Evolutionary conservation across 495 filamentous ascomycete species (phyloP).

Genomic region (Daldinia decipiens): DNA sequence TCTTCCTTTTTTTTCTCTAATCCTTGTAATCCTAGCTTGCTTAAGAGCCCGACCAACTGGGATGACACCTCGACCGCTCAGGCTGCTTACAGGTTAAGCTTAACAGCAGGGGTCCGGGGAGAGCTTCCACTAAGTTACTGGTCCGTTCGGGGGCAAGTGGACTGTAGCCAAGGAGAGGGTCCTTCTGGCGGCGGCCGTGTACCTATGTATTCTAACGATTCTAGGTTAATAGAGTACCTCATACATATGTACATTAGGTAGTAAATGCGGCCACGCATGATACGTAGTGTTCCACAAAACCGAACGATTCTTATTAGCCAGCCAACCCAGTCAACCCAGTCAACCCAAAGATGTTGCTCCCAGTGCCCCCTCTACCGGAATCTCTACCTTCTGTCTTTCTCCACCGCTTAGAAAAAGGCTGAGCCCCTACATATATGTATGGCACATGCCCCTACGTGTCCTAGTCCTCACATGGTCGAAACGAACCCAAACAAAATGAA

Average conservation of each 20-base stretch:
- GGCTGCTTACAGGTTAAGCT: constrained; percentile 33
- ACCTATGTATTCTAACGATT: neutral
- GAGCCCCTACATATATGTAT: neutral
- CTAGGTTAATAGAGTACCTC: neutral
- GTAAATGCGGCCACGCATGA: constrained; percentile 21
- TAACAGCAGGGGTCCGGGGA: constrained; percentile 38
- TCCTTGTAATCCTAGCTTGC: constrained; percentile 30
- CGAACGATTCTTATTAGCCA: constrained; percentile 18
- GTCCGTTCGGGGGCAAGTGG: constrained; percentile 14
- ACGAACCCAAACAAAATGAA: constrained; percentile 15
- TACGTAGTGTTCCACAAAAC: constrained; percentile 17
- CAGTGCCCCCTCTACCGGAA: constrained; percentile 22
- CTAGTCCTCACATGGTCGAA: constrained; percentile 18
- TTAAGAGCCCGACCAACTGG: constrained; percentile 44
- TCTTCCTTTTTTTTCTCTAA: constrained; percentile 19
- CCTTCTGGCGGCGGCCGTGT: neutral
- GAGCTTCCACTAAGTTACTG: constrained; percentile 33
- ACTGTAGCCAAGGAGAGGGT: constrained; percentile 1
- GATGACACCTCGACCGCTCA: constrained; percentile 42
- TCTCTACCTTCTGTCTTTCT: constrained; percentile 34
- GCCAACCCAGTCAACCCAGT: neutral
- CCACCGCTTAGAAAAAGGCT: constrained; percentile 29
- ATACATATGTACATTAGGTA: neutral
- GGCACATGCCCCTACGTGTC: constrained; percentile 6
- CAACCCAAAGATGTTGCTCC: neutral